Percentiles rank a stretch among this genome's conserved stretches.
Conservation (phyloP, 257 asterid species). For the Nicotiana tabacum region DNA sequence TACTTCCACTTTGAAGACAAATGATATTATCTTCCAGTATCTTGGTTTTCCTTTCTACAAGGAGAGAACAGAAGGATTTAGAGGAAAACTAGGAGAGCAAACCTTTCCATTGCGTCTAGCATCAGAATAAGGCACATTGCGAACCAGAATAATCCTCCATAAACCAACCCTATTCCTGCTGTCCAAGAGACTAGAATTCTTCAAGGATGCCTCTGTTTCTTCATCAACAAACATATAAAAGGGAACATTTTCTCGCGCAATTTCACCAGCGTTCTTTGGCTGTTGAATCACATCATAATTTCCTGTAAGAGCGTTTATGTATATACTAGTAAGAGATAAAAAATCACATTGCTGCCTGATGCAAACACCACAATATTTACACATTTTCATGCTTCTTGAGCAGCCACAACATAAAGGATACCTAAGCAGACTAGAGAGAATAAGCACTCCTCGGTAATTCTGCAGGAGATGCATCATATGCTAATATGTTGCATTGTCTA, state of each 20-base stretch:
- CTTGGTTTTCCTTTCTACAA: too few relatives aligned
- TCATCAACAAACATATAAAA: constrained; percentile 93
- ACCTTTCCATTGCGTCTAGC: constrained; percentile 97
- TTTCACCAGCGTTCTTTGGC: constrained; percentile 63
- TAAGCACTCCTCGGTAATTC: too few relatives aligned
- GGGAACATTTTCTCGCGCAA: constrained; percentile 49
- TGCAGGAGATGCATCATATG: too few relatives aligned
- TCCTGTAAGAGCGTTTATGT: constrained; percentile 39
- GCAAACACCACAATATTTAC: not conserved
- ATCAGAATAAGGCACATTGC: constrained; percentile 76
- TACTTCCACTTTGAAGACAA: too few relatives aligned
- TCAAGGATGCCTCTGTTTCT: constrained; percentile 76
- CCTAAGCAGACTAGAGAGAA: not conserved
- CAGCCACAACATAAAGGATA: not conserved
- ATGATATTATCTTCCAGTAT: too few relatives aligned
- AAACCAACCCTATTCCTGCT: constrained; percentile 60
- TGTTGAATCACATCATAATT: constrained; percentile 84
- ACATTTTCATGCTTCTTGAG: not conserved
- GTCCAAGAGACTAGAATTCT: constrained; percentile 54
- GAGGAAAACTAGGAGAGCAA: constrained; percentile 19
- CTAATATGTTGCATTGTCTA: too few relatives aligned
- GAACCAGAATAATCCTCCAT: constrained; percentile 89
- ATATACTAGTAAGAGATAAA: not conserved
- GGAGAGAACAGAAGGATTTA: not conserved
- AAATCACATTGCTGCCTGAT: not conserved